phyloP scores from a whole-genome alignment of 495 filamentous ascomycete genomes.

The Clavariopsis aquatica region DNA sequence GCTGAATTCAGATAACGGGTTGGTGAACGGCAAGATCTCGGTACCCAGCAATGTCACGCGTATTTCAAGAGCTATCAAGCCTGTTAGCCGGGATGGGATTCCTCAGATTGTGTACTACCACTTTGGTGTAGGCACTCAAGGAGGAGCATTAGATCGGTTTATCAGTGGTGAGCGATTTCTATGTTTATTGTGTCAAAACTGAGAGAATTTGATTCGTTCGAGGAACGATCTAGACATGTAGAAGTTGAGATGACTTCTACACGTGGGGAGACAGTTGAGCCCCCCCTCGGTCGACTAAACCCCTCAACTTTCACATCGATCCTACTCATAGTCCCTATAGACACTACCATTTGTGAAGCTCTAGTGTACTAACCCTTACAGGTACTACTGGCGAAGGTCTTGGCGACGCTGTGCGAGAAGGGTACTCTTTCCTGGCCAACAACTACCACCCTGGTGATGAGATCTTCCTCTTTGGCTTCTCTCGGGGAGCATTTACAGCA shows the following conservation, averaged over 20 bases:
- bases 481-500: constrained; percentile 71
- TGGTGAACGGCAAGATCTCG: constrained; percentile 40
- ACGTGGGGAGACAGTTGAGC: too few species aligned
- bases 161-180: constrained; percentile 38
- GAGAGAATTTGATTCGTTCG: too few species aligned
- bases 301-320: too few species aligned
- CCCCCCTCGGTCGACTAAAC: too few species aligned
- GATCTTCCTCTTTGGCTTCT: constrained; percentile 71
- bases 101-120: constrained; percentile 49
- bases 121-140: constrained; percentile 43
- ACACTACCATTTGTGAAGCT: neutral
- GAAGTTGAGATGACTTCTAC: too few species aligned
- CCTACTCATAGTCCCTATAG: neutral
- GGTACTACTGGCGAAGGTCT: constrained; percentile 44
- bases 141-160: constrained; percentile 38
- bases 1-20: constrained; percentile 45
- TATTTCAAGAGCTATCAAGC: constrained; percentile 46
- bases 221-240: too few species aligned
- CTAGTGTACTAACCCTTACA: constrained; percentile 3
- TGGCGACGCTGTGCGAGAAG: constrained; percentile 61
- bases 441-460: constrained; percentile 70
- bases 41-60: constrained; percentile 48
- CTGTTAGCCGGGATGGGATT: constrained; percentile 44
- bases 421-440: constrained; percentile 65
- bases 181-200: too few species aligned